phyloP scores from a whole-genome alignment of 768 basidiomycete species.

The Xerocomus brunneocitrinus region DNA sequence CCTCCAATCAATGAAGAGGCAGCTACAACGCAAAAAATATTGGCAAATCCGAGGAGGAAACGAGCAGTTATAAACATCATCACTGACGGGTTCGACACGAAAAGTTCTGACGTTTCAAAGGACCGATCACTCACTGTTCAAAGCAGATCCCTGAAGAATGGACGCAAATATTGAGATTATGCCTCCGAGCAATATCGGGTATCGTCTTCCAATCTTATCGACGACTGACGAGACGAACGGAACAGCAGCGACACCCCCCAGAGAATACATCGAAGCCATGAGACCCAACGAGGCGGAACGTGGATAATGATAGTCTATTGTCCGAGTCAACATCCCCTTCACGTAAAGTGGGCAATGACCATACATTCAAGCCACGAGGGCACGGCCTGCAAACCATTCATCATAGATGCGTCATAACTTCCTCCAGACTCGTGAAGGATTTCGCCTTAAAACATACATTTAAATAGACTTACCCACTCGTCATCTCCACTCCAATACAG shows the following conservation, averaged over 20 bases:
- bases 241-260: background rate
- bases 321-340: background rate
- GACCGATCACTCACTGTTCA: background rate
- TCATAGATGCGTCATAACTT: constrained; percentile 43
- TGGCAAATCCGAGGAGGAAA: constrained; percentile 1
- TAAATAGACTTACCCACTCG: constrained; percentile 3
- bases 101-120: background rate
- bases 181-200: background rate
- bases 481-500: constrained; percentile 12
- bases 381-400: constrained; percentile 60
- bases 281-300: constrained; percentile 47
- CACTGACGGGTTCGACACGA: background rate
- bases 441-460: no score
- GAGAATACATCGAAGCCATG: background rate
- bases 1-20: constrained; percentile 7
- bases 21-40: constrained; percentile 1
- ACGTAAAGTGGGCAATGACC: background rate
- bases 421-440: background rate
- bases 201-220: background rate
- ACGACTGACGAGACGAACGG: background rate
- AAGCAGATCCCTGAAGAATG: background rate
- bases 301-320: constrained; percentile 41
- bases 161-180: background rate
- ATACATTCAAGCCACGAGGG: constrained; percentile 50
- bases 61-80: constrained; percentile 6